Percentiles rank a stretch among this genome's conserved stretches.
Conservation (phyloP, 371 early-diverging fungal genomes). For the Mucor piriformis region DNA sequence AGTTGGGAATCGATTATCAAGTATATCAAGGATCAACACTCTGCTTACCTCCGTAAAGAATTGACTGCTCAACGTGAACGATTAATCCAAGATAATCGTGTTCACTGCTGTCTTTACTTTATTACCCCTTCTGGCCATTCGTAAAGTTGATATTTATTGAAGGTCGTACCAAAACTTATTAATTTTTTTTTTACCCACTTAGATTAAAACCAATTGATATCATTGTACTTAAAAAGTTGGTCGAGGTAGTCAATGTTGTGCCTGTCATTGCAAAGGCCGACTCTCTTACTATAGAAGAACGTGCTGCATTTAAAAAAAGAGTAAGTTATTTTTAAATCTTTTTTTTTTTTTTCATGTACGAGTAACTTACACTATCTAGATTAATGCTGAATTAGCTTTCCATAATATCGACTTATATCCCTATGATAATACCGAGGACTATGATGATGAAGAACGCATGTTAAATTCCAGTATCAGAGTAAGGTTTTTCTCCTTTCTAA, state of each 20-base stretch:
- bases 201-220: slow-evolving; percentile 83
- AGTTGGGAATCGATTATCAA: slow-evolving; percentile 90
- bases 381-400: slow-evolving; percentile 89
- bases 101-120: slow-evolving; percentile 83
- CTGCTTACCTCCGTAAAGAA: slow-evolving; percentile 86
- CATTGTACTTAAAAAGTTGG: slow-evolving; percentile 71
- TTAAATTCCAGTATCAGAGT: slow-evolving; percentile 73
- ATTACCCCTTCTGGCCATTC: slow-evolving; percentile 76
- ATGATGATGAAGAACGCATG: slow-evolving; percentile 72
- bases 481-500: too few relatives aligned
- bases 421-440: slow-evolving; percentile 77
- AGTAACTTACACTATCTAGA: slow-evolving; percentile 33
- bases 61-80: slow-evolving; percentile 83
- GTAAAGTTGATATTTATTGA: slow-evolving; percentile 39
- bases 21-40: slow-evolving; percentile 92
- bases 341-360: slow-evolving; percentile 3
- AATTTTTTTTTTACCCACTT: slow-evolving; percentile 14
- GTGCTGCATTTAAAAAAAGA: slow-evolving; percentile 70
- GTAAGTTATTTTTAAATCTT: slow-evolving; percentile 47
- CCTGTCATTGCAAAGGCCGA: slow-evolving; percentile 90
- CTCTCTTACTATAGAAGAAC: slow-evolving; percentile 79
- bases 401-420: slow-evolving; percentile 92
- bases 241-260: slow-evolving; percentile 80
- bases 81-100: slow-evolving; percentile 80
- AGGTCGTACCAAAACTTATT: slow-evolving; percentile 10